Base-by-base conservation (phyloP, 805 yeast genomes). In the Yarrowia sp. region DNA sequence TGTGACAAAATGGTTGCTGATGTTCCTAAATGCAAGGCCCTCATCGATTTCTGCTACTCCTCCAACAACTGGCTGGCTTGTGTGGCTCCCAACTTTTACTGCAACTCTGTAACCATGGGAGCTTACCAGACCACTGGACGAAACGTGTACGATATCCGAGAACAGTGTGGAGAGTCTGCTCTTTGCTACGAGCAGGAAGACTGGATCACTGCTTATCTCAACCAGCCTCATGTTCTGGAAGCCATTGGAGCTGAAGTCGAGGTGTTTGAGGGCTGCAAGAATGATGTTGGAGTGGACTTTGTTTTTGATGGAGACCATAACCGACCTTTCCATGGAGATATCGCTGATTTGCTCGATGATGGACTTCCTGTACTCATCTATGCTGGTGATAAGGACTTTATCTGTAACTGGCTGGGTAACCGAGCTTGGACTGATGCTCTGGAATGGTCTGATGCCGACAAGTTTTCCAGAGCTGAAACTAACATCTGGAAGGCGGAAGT, bases 351-450 rank as follows among this genome's bases (percentile, higher is more conserved):
- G 67, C 82, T 93, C 70, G 92, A 91, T 68, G 74, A 81, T 22
- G 88, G 82, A 10, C 72, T 92, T 61, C 97, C 97, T 3, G 92
- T 92, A 28, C 82, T 93, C 74, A 82, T 93, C 68, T 93, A 92
- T 72, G 97, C 97, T 14, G 98, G 98, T 74, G 97, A 92, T 78
- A 90, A 91, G 78, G 98, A 92, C 77, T 92, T 87, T 77, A 92
- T 92, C 74, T 92, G 98, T 79, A 92, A 93, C 80, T 92, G 97
- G 97, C 83, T 93, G 73, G 98, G 98, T 68, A 92, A 92, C 76
- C 84, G 85, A 73, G 96, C 88, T 14, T 90, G 97, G 96, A 81
- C 93, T 41, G 81, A 89, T 73, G 83, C 78, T 55, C 81, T 91
- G 64, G 89, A 88, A 71, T 89, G 90, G 89, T 75, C 81, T 28